phyloP scores from a whole-genome alignment of 2,329 filamentous ascomycete genomes.

The Phyllosticta citrichinensis region DNA sequence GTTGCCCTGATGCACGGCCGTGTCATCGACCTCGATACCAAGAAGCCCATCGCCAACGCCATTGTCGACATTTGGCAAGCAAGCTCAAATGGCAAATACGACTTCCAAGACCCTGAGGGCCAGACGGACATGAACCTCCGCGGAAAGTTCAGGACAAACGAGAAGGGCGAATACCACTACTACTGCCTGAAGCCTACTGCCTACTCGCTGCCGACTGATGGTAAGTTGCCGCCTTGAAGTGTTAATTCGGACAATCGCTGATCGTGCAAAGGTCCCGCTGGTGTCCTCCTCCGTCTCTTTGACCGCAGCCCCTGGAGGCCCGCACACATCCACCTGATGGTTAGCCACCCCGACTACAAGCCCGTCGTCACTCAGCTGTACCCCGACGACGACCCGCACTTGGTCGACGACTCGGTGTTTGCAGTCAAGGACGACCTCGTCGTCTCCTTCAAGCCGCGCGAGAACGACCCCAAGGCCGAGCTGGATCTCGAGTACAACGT shows the following conservation, averaged over 20 bases:
- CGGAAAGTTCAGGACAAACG: conserved; percentile 63
- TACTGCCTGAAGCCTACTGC: conserved; percentile 68
- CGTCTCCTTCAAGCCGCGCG: conserved; percentile 32
- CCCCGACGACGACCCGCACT: conserved; percentile 48
- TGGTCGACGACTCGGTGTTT: conserved; percentile 50
- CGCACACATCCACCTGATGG: conserved; percentile 52
- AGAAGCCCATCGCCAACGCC: conserved; percentile 55
- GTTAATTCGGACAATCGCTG: background rate
- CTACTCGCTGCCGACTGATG: conserved; percentile 60
- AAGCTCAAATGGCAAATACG: conserved; percentile 65
- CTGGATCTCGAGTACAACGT: conserved; percentile 56
- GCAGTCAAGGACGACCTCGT: conserved; percentile 36
- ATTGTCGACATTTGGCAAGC: conserved; percentile 74
- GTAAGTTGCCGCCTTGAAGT: conserved; percentile 16
- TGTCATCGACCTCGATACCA: conserved; percentile 54
- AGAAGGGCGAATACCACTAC: conserved; percentile 60
- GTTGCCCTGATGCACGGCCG: conserved; percentile 59
- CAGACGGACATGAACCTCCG: conserved; percentile 65
- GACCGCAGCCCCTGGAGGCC: conserved; percentile 51
- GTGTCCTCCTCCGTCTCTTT: conserved; percentile 42
- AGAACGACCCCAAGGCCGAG: conserved; percentile 41
- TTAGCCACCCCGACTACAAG: conserved; percentile 45
- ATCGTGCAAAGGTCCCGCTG: conserved; percentile 34
- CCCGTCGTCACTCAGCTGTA: conserved; percentile 50
- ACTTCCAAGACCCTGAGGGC: conserved; percentile 63